Evolutionary conservation across 768 basidiomycete species (phyloP).

Genomic region (Omphalotus guepiniiformis): DNA sequence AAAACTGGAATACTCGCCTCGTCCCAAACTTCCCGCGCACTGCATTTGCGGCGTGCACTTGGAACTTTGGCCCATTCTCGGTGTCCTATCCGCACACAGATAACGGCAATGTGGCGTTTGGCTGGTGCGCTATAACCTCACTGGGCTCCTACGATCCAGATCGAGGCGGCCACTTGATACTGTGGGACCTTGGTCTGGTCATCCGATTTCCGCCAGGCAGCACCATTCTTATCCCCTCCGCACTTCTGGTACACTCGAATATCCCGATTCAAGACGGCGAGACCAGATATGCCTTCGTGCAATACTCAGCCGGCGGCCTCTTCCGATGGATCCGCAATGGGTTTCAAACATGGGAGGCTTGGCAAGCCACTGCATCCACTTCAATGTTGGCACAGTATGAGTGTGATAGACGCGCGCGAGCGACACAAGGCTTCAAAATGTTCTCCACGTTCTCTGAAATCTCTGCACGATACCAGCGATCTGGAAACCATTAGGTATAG

Average conservation of each 20-base stretch:
- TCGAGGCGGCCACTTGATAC: conserved; percentile 16
- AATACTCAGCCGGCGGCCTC: conserved; percentile 9
- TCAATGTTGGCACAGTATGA: too few species aligned
- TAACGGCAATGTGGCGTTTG: conserved; percentile 13
- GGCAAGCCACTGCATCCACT: too few species aligned
- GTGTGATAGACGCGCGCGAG: too few species aligned
- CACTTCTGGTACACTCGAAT: conserved; percentile 7
- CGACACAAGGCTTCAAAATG: too few species aligned
- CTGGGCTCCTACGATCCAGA: conserved; percentile 13
- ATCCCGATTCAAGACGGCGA: conserved; percentile 4
- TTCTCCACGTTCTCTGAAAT: too few species aligned
- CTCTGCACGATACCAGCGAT: too few species aligned
- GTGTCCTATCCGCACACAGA: conserved; percentile 12
- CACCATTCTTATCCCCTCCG: conserved; percentile 15
- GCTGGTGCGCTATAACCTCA: conserved; percentile 18
- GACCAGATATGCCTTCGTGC: conserved; percentile 9
- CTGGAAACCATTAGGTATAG: too few species aligned
- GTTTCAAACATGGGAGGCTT: not conserved
- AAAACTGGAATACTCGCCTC: not conserved
- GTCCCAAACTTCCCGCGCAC: conserved; percentile 9
- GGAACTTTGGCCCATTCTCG: not conserved
- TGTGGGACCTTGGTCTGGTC: conserved; percentile 13
- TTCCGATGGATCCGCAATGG: conserved; percentile 14
- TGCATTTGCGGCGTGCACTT: conserved; percentile 13
- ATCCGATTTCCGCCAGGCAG: conserved; percentile 3